Percentiles rank a stretch among this genome's conserved stretches.
phyloP scores from a whole-genome alignment of 805 yeast genomes.

The Candida bentonensis region DNA sequence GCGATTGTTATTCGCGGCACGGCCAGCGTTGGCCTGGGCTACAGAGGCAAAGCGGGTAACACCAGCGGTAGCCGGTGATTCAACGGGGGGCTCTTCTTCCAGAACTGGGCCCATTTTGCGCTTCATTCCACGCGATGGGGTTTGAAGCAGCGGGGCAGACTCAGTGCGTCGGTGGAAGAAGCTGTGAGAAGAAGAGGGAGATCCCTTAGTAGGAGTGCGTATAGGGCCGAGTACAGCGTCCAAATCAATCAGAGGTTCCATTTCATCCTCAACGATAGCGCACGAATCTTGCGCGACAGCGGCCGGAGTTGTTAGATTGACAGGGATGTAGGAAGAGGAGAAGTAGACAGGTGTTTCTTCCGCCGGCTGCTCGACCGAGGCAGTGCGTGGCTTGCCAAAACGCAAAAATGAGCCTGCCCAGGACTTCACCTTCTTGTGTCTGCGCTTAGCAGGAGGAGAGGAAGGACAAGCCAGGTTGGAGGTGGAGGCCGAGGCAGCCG shows the following conservation, averaged over 20 bases:
- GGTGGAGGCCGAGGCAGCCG: background rate
- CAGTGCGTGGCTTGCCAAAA: slow-evolving; percentile 7
- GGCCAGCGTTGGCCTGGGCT: slow-evolving; percentile 3
- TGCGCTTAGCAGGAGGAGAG: slow-evolving; percentile 9
- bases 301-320: slow-evolving; percentile 8
- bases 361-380: background rate
- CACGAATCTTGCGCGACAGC: slow-evolving; percentile 15
- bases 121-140: slow-evolving; percentile 12
- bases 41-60: slow-evolving; percentile 2
- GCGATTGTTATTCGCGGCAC: slow-evolving; percentile 6
- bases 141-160: slow-evolving; percentile 32
- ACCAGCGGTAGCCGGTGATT: background rate
- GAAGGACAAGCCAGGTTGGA: background rate
- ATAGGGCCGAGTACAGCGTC: slow-evolving; percentile 35
- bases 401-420: slow-evolving; percentile 25
- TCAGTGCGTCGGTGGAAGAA: slow-evolving; percentile 36
- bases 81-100: slow-evolving; percentile 8
- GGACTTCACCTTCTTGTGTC: slow-evolving; percentile 25
- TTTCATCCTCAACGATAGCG: slow-evolving; percentile 20
- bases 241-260: slow-evolving; percentile 40
- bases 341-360: background rate
- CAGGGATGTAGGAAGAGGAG: slow-evolving; percentile 8
- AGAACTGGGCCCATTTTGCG: slow-evolving; percentile 17
- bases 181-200: slow-evolving; percentile 5
- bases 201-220: slow-evolving; percentile 16